Evolutionary conservation across 2,329 filamentous ascomycete species (phyloP).

Genomic region (Neopestalotiopsis sp.): DNA sequence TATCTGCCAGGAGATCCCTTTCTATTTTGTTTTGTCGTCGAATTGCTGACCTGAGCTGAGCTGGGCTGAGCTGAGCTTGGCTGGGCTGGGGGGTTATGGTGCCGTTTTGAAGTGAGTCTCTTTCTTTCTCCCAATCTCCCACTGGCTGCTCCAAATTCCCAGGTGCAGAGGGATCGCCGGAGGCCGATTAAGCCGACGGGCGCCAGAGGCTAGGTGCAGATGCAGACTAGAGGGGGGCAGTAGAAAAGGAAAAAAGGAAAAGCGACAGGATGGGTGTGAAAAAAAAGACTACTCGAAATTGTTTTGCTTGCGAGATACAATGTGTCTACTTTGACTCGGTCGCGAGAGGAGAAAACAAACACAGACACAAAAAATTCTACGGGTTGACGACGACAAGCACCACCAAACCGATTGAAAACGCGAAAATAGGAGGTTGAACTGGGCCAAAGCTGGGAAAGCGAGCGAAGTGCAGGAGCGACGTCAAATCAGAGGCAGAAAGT

Average conservation of each 20-base stretch:
- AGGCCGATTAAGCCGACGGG: constrained; percentile 11
- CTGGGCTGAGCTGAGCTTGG: background rate
- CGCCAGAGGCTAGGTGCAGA: constrained; percentile 6
- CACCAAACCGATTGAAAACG: background rate
- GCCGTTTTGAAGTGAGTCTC: background rate
- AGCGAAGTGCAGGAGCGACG: constrained; percentile 15
- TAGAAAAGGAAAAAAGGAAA: background rate
- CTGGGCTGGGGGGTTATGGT: background rate
- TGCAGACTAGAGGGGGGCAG: background rate
- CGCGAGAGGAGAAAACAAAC: background rate
- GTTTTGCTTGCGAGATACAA: background rate
- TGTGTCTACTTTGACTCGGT: background rate
- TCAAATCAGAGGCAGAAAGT: constrained; percentile 20
- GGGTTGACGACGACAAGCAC: background rate
- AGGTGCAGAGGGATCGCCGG: constrained; percentile 6
- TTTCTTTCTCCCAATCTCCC: background rate
- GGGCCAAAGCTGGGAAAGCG: background rate
- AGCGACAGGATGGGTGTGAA: background rate
- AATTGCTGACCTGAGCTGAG: background rate
- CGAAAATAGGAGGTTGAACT: constrained; percentile 20
- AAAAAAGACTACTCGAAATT: background rate
- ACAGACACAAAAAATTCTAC: background rate
- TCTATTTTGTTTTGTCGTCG: background rate
- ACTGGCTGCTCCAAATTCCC: constrained; percentile 11
- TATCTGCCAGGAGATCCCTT: constrained; percentile 34